Evolutionary conservation across 129 eudicot genomes (phyloP).

Genomic region (Saussurea involucrata): DNA sequence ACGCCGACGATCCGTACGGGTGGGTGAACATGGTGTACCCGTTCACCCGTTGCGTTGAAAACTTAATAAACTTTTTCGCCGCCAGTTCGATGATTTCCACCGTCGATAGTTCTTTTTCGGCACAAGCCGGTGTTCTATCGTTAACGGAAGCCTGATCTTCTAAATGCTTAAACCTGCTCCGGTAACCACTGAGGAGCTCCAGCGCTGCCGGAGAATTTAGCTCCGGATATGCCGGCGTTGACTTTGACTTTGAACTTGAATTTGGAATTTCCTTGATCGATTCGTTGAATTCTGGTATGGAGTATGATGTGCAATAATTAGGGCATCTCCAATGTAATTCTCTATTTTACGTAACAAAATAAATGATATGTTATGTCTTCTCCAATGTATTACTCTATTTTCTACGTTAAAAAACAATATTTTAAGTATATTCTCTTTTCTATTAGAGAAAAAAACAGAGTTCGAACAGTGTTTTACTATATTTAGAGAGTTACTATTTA

Average conservation of each 20-base stretch:
- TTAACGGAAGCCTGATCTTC: neutral
- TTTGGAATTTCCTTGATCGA: neutral
- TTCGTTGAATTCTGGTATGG: no score
- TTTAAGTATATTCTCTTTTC: no score
- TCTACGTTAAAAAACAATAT: no score
- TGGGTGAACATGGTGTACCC: constrained; percentile 39
- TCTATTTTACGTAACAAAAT: no score
- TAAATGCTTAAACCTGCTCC: constrained; percentile 11
- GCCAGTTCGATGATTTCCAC: constrained; percentile 53
- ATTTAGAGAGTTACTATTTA: no score
- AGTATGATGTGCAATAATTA: no score
- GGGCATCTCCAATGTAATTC: no score
- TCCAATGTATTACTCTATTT: no score
- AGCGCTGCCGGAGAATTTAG: constrained; percentile 15
- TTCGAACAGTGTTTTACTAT: no score
- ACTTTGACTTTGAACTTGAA: neutral
- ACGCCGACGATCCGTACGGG: constrained; percentile 51
- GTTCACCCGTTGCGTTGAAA: constrained; percentile 34
- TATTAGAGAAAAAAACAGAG: no score
- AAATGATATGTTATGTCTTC: no score
- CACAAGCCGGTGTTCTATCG: neutral
- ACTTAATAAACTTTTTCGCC: constrained; percentile 56
- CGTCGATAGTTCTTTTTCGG: constrained; percentile 32
- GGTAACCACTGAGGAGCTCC: constrained; percentile 27
- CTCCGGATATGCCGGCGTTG: neutral